Evolutionary conservation across 2,329 filamentous ascomycete species (phyloP).

Genomic region (Epichloe festucae): DNA sequence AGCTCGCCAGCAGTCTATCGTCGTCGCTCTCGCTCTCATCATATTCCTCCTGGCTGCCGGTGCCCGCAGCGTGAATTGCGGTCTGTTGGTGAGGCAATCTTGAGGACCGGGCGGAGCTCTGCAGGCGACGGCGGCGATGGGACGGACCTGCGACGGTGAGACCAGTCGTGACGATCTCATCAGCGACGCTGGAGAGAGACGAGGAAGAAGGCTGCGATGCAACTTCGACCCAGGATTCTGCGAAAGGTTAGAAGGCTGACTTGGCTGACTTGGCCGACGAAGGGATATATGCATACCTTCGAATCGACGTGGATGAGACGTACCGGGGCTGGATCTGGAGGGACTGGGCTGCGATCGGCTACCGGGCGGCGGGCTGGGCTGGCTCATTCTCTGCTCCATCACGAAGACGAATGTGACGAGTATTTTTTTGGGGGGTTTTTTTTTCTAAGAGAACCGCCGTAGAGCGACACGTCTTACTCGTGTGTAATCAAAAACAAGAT

Average conservation of each 20-base stretch:
- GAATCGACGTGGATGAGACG: conserved; percentile 21
- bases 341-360: conserved; percentile 13
- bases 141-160: conserved; percentile 60
- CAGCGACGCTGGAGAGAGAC: conserved; percentile 70
- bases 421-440: too few species aligned
- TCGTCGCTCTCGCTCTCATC: conserved; percentile 86
- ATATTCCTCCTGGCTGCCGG: conserved; percentile 86
- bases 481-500: background rate
- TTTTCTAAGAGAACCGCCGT: too few species aligned
- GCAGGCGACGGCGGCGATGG: conserved; percentile 42
- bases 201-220: conserved; percentile 88
- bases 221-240: conserved; percentile 96
- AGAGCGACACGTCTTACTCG: background rate
- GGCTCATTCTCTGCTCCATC: conserved; percentile 18
- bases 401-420: background rate
- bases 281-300: conserved; percentile 19
- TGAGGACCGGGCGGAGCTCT: conserved; percentile 17
- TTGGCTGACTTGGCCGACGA: background rate
- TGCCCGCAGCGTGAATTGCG: conserved; percentile 28
- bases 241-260: conserved; percentile 8
- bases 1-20: conserved; percentile 51
- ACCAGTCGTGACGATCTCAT: conserved; percentile 85
- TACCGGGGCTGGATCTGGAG: conserved; percentile 17
- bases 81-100: conserved; percentile 25
- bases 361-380: conserved; percentile 12